Evolutionary conservation across 2,329 filamentous ascomycete species (phyloP), one percentile per base, ranked within the genome.

Genomic region (Ciborinia camelliae): DNA sequence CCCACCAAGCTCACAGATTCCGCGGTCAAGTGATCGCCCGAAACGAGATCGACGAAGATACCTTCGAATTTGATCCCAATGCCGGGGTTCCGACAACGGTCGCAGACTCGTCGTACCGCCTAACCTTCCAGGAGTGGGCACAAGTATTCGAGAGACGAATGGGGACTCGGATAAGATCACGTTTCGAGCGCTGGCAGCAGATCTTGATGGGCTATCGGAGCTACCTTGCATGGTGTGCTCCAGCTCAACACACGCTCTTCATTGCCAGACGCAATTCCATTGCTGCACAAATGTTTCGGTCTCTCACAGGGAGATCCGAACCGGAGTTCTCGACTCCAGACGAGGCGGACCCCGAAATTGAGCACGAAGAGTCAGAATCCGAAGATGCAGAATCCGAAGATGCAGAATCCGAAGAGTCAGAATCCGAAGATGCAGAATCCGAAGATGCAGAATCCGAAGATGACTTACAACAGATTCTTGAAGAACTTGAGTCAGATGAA

Each of bases 91-190:
- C 28, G 4, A 2, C 23, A 28, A 5, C 12, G 5, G 12, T 3
- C 7, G 2, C 12, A 58, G 7, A n/a, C 20, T 3, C 43, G 20
- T 2, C 5, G 15, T 2, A n/a, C 9, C 28, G 20, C 28, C 10
- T 35, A 12, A 10, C 41, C 8, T 59, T 59, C 41, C 43, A 28
- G 7, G 3, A 47, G 18, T 59, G 55, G 55, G 43, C 20, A 4
- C 4, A 2, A 18, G 1, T 47, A 8, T 20, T 12, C 14, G 30
- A 59, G 4, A 6, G 2, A 4, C 6, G 8, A 18, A 23, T 15
- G 9, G 8, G 4, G 2, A 0, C 9, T 3, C n/a, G 0, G 1
- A 0, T 14, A 6, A 20, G 0, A 4, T 28, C 20, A 35, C 0
- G 0, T 18, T 47, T 37, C 14, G 4, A 26, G 3, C 41, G 55